Evolutionary conservation across 139 green algal species (phyloP), one percentile per base, ranked within the genome.

Genomic region (Nannochloris sp.): DNA sequence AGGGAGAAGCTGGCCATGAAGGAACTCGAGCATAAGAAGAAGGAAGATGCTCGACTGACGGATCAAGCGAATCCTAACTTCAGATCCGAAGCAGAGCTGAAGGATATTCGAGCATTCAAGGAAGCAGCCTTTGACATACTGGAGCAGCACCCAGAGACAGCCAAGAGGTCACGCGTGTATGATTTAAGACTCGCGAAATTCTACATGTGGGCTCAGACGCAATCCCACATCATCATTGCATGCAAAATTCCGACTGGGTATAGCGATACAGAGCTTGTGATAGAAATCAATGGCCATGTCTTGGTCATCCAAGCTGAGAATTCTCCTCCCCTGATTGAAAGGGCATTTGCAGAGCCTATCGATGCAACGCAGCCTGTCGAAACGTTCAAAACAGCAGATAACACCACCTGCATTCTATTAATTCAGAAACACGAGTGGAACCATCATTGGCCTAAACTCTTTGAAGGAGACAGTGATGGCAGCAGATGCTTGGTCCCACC

Each of bases 181-280:
- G 68, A 84, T 31, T 37, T 77, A 1, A 61, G 65, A n/a, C 59
- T 93, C 1, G 79, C 74, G 0, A 64, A 58, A 31, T 86, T 84
- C 58, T 91, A 91, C 71, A 85, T 88, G 82, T 94, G 87, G 87
- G 70, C 76, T 0, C 87, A 94, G 59, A 91, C 80, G 2, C 26
- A 61, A 2, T 14, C 23, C 4, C 64, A 61, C 2, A 72, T 91
- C 5, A 81, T 79, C 29, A 13, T 94, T 17, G 83, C 81, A 2
- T 68, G 79, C 25, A 66, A 81, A 50, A 55, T 92, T 11, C 87
- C 87, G 2, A 87, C 82, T 59, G 76, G 76, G 16, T 84, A 83
- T 59, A 57, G 61, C 29, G 76, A 86, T 55, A 67, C 71, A 48
- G 66, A 79, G 33, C 49, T 87, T 40, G 43, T 71, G 29, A 20